A percentile compares a stretch with the other conserved stretches of the same genome.
Conservation (phyloP, 2,329 filamentous ascomycete species). For the Beauveria bassiana region DNA sequence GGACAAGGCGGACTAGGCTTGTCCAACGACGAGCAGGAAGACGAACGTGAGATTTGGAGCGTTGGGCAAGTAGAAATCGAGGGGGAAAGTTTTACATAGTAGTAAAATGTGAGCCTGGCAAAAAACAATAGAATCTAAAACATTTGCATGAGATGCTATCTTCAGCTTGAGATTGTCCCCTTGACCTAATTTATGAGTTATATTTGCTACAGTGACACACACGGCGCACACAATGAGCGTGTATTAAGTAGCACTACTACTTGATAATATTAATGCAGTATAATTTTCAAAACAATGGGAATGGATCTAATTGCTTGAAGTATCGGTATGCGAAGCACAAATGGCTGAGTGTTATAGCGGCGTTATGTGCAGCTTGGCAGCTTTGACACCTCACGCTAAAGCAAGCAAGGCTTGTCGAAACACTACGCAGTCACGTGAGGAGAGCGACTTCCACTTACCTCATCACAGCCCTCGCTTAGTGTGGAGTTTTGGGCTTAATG, state of each 20-base stretch:
- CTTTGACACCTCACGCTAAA: not conserved
- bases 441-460: slow-evolving; percentile 17
- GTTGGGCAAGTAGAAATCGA: slow-evolving; percentile 79
- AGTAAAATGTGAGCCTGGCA: not conserved
- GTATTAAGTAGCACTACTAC: too few relatives aligned
- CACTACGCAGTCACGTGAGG: slow-evolving; percentile 18
- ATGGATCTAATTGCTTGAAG: not conserved
- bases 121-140: not conserved
- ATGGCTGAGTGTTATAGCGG: not conserved
- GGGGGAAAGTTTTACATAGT: slow-evolving; percentile 48
- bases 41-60: slow-evolving; percentile 93
- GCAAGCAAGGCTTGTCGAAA: not conserved
- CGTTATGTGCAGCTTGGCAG: not conserved
- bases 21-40: slow-evolving; percentile 84
- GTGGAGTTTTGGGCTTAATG: slow-evolving; percentile 23
- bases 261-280: not conserved
- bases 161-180: not conserved
- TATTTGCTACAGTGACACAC: too few relatives aligned
- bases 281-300: not conserved
- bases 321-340: not conserved
- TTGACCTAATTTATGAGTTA: not conserved
- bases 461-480: slow-evolving; percentile 35
- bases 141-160: not conserved
- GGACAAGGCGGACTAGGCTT: slow-evolving; percentile 79
- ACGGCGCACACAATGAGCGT: too few relatives aligned